A percentile compares a stretch with the other conserved stretches of the same genome.
Evolutionary conservation across 2,329 filamentous ascomycete genomes (phyloP).

Genomic region (Metarhizium humberi): DNA sequence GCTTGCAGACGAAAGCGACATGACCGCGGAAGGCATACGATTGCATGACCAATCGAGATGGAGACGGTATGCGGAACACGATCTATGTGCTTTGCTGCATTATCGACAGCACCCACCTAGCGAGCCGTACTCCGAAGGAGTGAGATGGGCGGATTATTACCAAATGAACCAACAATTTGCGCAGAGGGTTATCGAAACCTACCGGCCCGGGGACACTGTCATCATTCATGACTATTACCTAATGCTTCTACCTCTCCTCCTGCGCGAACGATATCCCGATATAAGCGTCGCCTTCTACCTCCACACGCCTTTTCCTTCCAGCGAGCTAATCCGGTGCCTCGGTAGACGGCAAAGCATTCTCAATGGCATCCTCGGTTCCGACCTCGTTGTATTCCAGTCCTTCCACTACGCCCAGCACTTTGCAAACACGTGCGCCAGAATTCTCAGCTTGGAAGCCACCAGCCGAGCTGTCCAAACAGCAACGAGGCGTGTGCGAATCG

Average conservation of each 20-base stretch:
- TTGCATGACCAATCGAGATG: slow-evolving; percentile 77
- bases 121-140: slow-evolving; percentile 68
- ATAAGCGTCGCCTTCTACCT: slow-evolving; percentile 92
- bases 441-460: slow-evolving; percentile 77
- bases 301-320: slow-evolving; percentile 88
- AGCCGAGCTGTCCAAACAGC: slow-evolving; percentile 76
- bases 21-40: slow-evolving; percentile 30
- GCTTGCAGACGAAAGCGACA: slow-evolving; percentile 72
- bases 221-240: slow-evolving; percentile 92
- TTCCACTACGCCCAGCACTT: slow-evolving; percentile 93
- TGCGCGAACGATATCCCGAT: slow-evolving; percentile 75
- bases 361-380: slow-evolving; percentile 78
- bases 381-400: slow-evolving; percentile 89
- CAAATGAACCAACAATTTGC: slow-evolving; percentile 88
- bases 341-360: slow-evolving; percentile 80
- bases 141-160: slow-evolving; percentile 88
- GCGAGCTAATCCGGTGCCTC: slow-evolving; percentile 84
- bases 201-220: slow-evolving; percentile 85
- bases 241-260: slow-evolving; percentile 75
- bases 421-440: slow-evolving; percentile 80
- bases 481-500: slow-evolving; percentile 24
- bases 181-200: slow-evolving; percentile 74
- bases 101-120: slow-evolving; percentile 89
- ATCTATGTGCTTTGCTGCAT: slow-evolving; percentile 86
- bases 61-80: slow-evolving; percentile 82